These are phyloP conservation scores for Hibiscus syriacus DNA, from an alignment of 345 rosid genomes.

Conservation along the genomic window DNA sequence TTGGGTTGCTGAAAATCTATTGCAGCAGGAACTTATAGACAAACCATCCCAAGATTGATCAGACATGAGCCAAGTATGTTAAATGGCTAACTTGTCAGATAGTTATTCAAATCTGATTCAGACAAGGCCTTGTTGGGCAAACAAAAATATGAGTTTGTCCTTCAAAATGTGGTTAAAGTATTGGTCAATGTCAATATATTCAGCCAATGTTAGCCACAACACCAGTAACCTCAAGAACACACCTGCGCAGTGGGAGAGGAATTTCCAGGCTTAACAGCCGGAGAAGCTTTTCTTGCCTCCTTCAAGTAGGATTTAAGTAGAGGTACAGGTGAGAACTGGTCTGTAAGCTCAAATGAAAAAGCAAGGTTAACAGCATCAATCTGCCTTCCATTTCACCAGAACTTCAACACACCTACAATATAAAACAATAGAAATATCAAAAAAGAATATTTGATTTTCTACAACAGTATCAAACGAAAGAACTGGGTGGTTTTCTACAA, in stretches of 20 bases:
- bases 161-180: neutral
- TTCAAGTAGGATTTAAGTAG: slow-evolving; percentile 74
- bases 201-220: neutral
- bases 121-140: neutral
- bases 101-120: neutral
- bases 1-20: too few species aligned
- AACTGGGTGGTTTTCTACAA: too few species aligned
- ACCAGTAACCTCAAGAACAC: neutral
- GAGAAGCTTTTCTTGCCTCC: slow-evolving; percentile 64
- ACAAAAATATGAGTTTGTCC: neutral
- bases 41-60: neutral
- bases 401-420: slow-evolving; percentile 70
- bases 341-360: slow-evolving; percentile 85
- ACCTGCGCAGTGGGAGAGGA: slow-evolving; percentile 62
- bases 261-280: too few species aligned
- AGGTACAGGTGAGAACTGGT: slow-evolving; percentile 72
- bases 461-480: too few species aligned
- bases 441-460: too few species aligned
- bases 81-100: neutral
- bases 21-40: too few species aligned
- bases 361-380: slow-evolving; percentile 97
- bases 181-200: neutral
- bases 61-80: neutral
- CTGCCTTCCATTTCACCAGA: slow-evolving; percentile 77
- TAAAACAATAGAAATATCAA: slow-evolving; percentile 3